Evolutionary conservation across 805 yeast genomes (phyloP), one percentile per base, ranked within the genome.

Genomic region (Wickerhamomyces xylosicus): DNA sequence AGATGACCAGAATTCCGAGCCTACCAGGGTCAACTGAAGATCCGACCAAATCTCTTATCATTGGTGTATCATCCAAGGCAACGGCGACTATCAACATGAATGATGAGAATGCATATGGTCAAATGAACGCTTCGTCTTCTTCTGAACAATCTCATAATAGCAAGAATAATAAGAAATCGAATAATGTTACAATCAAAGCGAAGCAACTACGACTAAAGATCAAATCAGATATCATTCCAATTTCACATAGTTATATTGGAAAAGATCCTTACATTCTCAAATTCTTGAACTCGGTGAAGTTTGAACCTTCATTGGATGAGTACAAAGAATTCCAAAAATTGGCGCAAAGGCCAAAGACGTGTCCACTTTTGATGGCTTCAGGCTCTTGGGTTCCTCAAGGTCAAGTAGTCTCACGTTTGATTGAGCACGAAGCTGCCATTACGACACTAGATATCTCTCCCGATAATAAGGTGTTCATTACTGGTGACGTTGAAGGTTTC

Each of bases 401-500:
- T 0, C 59, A 61, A 2, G 54, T 81, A n/a, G 73, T 83, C 2
- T 71, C 87, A 0, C 76, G 73, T 39, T 61, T 85, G 35, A 65
- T 72, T 31, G 85, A 82, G 33, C 86, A 80, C 49, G 62, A 62
- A n/a, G 65, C 74, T 37, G 50, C 75, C 2, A 63, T 87, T n/a
- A 75, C 67, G 18, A 61, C 78, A 20, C 53, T 86, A 8, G 72
- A 68, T 1, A 70, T 74, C 0, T 69, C 84, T 5, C 77, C 81
- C 0, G 77, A 80, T 21, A 69, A 75, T 14, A 71, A 72, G 19
- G 80, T 74, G 46, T 77, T 90, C 45, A 62, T 86, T 3, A 78
- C 92, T 2, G 95, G 87, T 2, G 85, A 92, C 7, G 82, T 78
- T 36, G 70, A 71, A 21, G 95, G 97, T 0, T 53, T 62, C 2